Evolutionary conservation across 495 filamentous ascomycete species (phyloP).

Genomic region (Tuber brumale): DNA sequence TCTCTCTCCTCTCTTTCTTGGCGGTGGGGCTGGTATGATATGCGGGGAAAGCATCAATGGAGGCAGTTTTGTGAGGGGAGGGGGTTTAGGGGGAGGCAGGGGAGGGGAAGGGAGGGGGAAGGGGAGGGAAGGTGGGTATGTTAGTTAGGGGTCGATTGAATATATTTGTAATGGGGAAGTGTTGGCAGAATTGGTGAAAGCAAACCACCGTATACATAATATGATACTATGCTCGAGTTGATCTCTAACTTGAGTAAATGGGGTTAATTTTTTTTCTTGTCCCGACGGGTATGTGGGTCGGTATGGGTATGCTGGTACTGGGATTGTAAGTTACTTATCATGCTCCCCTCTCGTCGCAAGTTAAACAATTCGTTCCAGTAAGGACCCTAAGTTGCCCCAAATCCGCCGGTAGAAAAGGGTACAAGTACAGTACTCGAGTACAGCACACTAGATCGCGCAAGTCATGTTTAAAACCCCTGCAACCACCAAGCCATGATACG

Average conservation of each 20-base stretch:
- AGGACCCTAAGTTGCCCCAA: not conserved
- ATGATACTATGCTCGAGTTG: not conserved
- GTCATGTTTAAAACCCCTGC: slow-evolving; percentile 1
- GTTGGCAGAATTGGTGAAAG: not conserved
- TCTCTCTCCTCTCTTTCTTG: not conserved
- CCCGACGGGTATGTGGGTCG: not conserved
- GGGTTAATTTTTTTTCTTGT: not conserved
- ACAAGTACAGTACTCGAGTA: not conserved
- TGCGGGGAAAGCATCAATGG: slow-evolving; percentile 11
- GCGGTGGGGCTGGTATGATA: slow-evolving; percentile 1
- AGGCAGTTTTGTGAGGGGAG: slow-evolving; percentile 16
- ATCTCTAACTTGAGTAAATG: not conserved
- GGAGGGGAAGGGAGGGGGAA: too few relatives aligned
- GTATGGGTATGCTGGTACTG: not conserved
- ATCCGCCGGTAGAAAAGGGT: not conserved
- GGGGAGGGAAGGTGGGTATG: not conserved
- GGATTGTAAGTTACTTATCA: not conserved
- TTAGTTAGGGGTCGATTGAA: slow-evolving; percentile 2
- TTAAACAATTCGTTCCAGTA: not conserved
- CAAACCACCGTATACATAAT: not conserved
- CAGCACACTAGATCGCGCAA: not conserved
- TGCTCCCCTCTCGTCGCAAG: too few relatives aligned
- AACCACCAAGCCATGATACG: not conserved
- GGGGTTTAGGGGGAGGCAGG: slow-evolving; percentile 12
- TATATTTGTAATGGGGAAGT: slow-evolving; percentile 4